Conservation (phyloP, 2,329 filamentous ascomycete genomes). For the Aspergillus amoenus region DNA sequence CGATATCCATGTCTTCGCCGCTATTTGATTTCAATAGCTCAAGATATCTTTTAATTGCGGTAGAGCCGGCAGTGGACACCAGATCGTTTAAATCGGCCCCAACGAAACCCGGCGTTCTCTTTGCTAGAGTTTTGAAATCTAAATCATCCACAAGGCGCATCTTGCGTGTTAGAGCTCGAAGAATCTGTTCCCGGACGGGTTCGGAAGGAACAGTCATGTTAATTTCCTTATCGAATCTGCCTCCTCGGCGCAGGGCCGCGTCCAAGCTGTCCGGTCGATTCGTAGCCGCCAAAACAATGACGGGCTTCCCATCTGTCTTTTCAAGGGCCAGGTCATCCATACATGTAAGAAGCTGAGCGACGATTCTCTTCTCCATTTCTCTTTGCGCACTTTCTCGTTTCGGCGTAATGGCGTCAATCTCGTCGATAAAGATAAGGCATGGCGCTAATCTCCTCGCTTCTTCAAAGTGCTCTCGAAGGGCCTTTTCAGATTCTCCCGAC, state of each 20-base stretch:
- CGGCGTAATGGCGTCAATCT: conserved; percentile 87
- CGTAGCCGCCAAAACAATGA: conserved; percentile 88
- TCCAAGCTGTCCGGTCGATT: conserved; percentile 86
- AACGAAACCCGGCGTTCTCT: conserved; percentile 87
- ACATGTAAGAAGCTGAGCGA: conserved; percentile 77
- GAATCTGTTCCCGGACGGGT: conserved; percentile 71
- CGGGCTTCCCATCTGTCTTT: conserved; percentile 70
- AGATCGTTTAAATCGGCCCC: conserved; percentile 80
- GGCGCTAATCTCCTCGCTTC: conserved; percentile 83
- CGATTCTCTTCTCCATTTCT: conserved; percentile 86
- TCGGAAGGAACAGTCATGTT: conserved; percentile 87
- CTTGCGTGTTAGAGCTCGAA: conserved; percentile 69
- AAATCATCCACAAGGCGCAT: conserved; percentile 67
- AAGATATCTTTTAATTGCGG: conserved; percentile 62
- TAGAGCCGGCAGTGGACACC: conserved; percentile 63
- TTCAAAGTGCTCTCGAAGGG: conserved; percentile 80
- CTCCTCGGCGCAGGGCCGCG: conserved; percentile 70
- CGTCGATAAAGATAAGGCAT: conserved; percentile 86
- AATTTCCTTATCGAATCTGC: conserved; percentile 78
- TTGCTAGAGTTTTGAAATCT: conserved; percentile 72
- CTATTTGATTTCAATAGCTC: conserved; percentile 51
- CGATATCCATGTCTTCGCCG: conserved; percentile 55
- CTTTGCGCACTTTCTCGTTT: conserved; percentile 80
- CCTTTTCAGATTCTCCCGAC: conserved; percentile 87
- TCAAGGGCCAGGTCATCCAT: conserved; percentile 79